Evolutionary conservation across 768 basidiomycete species (phyloP), one percentile per base, ranked within the genome.

Genomic region (Termitomyces sp.): DNA sequence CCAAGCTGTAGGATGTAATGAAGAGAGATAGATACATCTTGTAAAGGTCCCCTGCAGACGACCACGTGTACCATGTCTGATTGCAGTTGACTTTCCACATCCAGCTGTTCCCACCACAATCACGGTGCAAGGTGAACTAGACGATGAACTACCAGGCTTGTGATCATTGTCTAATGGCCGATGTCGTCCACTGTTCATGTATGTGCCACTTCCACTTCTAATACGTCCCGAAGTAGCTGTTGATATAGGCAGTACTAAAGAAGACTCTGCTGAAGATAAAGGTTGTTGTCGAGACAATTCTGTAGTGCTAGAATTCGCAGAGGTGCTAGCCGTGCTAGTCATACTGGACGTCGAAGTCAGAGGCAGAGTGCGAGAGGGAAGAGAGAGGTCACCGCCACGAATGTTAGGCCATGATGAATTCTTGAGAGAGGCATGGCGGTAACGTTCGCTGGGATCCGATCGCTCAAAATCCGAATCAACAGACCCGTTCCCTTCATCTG

Each of bases 81-180:
- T 89, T 49, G 92, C 79, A 3, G 84, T 82, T 1, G 91, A 87
- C 72, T 98, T 98, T 58, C 95, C 96, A 58, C 89, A 93, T 34
- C 85, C 81, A 39, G 78, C 70, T 12, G 83, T 79, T 14, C 96
- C 96, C 39, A 95, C 78, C 34, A 98, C 85, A 32, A 86, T 86
- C 30, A 98, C 74, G 9, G 85, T 83, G 48, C 89, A 68, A 46
- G 70, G 69, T n/a, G 64, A 61, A 55, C 62, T 66, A 19, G 49
- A 42, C 25, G 40, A 25, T 6, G 52, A 69, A 60, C 65, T 70
- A 61, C 51, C 52, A 52, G 65, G 59, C 39, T 69, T 55, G 54
- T 69, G 70, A 2, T 77, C 75, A 58, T 76, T 74, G 25, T 51
- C 25, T 8, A 51, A 74, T 66, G 19, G 66, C 60, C 71, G 72